A percentile compares a stretch with the other conserved stretches of the same genome.
Evolutionary conservation across 768 basidiomycete species (phyloP).

Genomic region (Rhodotorula graminis): DNA sequence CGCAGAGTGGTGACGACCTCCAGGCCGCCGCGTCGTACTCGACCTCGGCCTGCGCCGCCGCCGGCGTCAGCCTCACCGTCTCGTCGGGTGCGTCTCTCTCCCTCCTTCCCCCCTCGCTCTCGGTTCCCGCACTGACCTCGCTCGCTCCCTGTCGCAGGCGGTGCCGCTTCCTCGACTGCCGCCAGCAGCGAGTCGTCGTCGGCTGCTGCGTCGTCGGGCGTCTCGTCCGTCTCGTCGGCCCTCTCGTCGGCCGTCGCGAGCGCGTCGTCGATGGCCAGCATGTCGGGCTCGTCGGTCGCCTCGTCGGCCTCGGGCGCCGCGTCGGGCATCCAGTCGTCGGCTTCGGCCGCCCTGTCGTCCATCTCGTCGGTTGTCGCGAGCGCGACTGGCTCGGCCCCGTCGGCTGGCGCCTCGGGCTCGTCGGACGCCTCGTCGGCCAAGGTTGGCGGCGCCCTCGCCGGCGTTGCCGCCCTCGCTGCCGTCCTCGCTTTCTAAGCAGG

Average conservation of each 20-base stretch:
- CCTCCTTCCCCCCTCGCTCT: too few relatives aligned
- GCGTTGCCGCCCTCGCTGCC: conserved; percentile 1
- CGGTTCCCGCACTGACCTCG: not conserved
- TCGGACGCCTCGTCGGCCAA: not conserved
- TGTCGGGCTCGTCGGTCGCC: not conserved
- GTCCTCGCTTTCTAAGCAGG: not conserved
- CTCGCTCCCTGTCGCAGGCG: too few relatives aligned
- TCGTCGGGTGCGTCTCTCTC: not conserved
- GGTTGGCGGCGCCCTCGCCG: conserved; percentile 4
- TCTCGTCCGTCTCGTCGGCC: too few relatives aligned
- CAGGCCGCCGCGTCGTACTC: not conserved
- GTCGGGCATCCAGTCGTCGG: not conserved
- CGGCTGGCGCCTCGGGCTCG: not conserved
- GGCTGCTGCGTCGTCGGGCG: too few relatives aligned
- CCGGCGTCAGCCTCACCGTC: not conserved
- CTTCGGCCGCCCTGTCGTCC: not conserved
- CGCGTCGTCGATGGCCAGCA: not conserved
- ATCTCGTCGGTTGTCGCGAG: not conserved
- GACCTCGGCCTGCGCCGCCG: not conserved
- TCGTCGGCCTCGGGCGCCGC: not conserved
- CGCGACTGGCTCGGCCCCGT: not conserved
- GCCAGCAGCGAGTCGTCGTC: too few relatives aligned
- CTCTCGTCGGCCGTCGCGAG: not conserved
- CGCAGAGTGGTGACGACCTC: not conserved
- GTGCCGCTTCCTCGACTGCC: not conserved